Evolutionary conservation across 495 filamentous ascomycete species (phyloP).

Genomic region (Darksidea phi): DNA sequence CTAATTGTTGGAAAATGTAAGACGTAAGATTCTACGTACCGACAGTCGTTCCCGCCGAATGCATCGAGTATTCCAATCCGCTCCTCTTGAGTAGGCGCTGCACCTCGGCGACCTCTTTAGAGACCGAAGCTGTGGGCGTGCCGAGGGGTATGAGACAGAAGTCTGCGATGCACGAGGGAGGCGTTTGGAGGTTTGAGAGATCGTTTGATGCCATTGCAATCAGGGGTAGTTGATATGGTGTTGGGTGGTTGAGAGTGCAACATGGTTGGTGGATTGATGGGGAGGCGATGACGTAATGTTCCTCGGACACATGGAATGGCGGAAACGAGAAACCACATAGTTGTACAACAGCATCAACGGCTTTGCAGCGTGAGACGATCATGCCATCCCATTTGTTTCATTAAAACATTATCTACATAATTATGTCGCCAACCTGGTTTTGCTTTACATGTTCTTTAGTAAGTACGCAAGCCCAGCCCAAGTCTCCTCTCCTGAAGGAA

Average conservation of each 20-base stretch:
- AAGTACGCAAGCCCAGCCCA: conserved; percentile 58
- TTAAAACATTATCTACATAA: too few relatives aligned
- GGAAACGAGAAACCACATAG: too few relatives aligned
- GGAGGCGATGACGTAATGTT: neutral
- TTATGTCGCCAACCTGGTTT: neutral
- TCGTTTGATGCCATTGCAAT: neutral
- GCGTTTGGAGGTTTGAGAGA: conserved; percentile 38
- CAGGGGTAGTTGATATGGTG: too few relatives aligned
- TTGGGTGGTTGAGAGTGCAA: too few relatives aligned
- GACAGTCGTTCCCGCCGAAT: conserved; percentile 87
- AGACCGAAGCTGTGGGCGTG: conserved; percentile 77
- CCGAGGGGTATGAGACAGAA: conserved; percentile 60
- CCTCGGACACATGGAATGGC: neutral
- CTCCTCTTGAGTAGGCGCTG: conserved; percentile 79
- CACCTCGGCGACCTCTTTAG: conserved; percentile 81
- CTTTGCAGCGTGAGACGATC: too few relatives aligned
- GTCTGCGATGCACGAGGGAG: conserved; percentile 43
- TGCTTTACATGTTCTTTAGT: conserved; percentile 46
- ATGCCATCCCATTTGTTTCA: too few relatives aligned
- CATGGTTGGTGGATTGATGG: too few relatives aligned
- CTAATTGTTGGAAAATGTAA: too few relatives aligned
- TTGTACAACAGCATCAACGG: too few relatives aligned
- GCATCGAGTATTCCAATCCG: conserved; percentile 81
- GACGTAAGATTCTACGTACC: conserved; percentile 61
- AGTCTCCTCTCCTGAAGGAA: conserved; percentile 52